A percentile compares a stretch with the other conserved stretches of the same genome.
Conservation (phyloP, 1,139 yeast genomes). For the Debaryomyces robertsiae region DNA sequence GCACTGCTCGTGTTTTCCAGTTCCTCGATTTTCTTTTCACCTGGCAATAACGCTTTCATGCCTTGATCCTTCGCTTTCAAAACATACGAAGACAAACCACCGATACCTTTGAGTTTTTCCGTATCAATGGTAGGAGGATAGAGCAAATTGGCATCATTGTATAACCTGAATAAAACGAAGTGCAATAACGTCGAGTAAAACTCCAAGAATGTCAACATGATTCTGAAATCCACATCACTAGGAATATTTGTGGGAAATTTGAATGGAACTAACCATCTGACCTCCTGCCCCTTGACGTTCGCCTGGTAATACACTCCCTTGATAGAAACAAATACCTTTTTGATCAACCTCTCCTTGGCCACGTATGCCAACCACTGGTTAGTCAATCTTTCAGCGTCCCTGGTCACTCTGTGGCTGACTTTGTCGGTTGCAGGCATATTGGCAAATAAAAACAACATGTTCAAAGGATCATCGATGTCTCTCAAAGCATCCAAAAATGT, state of each 20-base stretch:
- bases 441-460: slow-evolving; percentile 91
- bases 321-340: slow-evolving; percentile 92
- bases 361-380: slow-evolving; percentile 96
- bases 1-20: slow-evolving; percentile 24
- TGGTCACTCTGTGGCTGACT: slow-evolving; percentile 75
- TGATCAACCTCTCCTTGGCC: slow-evolving; percentile 78
- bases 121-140: slow-evolving; percentile 89
- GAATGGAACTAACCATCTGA: slow-evolving; percentile 96
- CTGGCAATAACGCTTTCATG: slow-evolving; percentile 45
- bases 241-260: slow-evolving; percentile 97
- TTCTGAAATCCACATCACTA: slow-evolving; percentile 89
- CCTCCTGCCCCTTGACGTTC: slow-evolving; percentile 82
- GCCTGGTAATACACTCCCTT: slow-evolving; percentile 98
- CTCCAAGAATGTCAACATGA: slow-evolving; percentile 95
- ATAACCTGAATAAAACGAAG: slow-evolving; percentile 81
- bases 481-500: slow-evolving; percentile 89
- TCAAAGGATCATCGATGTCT: slow-evolving; percentile 92
- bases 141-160: slow-evolving; percentile 79
- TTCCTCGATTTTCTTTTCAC: slow-evolving; percentile 21
- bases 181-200: slow-evolving; percentile 91
- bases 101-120: slow-evolving; percentile 76
- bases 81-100: slow-evolving; percentile 85
- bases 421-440: slow-evolving; percentile 93
- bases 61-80: slow-evolving; percentile 49
- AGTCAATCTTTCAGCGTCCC: slow-evolving; percentile 82